Evolutionary conservation across 2,329 filamentous ascomycete species (phyloP).

Genomic region (Pseudopyrenochaeta lycopersici): DNA sequence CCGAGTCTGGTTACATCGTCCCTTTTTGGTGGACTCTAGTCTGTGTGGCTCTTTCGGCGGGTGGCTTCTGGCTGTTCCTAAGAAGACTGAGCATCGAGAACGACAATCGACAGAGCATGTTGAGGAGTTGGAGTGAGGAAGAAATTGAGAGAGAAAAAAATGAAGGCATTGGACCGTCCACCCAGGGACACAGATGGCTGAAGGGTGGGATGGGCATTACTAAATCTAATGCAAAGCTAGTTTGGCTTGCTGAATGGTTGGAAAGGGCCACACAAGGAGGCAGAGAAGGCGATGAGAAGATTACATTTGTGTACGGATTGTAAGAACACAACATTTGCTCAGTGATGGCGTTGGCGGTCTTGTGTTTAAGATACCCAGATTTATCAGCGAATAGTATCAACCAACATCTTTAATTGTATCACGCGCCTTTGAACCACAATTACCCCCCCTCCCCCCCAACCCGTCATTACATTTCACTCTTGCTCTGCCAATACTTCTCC

Average conservation of each 20-base stretch:
- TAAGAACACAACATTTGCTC: slow-evolving; percentile 6
- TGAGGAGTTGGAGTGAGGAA: slow-evolving; percentile 49
- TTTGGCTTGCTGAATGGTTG: slow-evolving; percentile 35
- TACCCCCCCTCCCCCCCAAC: too few species aligned
- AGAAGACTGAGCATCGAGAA: slow-evolving; percentile 52
- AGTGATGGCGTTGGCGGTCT: too few species aligned
- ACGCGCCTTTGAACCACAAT: too few species aligned
- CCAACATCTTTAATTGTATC: not conserved
- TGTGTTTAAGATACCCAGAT: too few species aligned
- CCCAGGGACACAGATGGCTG: slow-evolving; percentile 36
- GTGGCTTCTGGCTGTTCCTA: slow-evolving; percentile 53
- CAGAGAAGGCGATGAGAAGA: slow-evolving; percentile 55
- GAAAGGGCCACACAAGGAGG: slow-evolving; percentile 46
- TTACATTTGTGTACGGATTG: slow-evolving; percentile 57
- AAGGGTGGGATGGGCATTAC: slow-evolving; percentile 8
- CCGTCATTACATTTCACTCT: too few species aligned
- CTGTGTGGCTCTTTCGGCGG: slow-evolving; percentile 50
- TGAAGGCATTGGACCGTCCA: slow-evolving; percentile 41
- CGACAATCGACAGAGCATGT: slow-evolving; percentile 35
- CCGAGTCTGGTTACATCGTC: slow-evolving; percentile 49
- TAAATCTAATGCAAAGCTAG: slow-evolving; percentile 19
- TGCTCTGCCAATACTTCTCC: too few species aligned
- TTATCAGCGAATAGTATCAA: too few species aligned
- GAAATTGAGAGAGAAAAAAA: slow-evolving; percentile 47
- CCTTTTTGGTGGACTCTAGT: slow-evolving; percentile 55